These are phyloP conservation scores for Paraconiothyrium sp. DNA, from an alignment of 2,329 filamentous ascomycete species.

Conservation along the genomic window DNA sequence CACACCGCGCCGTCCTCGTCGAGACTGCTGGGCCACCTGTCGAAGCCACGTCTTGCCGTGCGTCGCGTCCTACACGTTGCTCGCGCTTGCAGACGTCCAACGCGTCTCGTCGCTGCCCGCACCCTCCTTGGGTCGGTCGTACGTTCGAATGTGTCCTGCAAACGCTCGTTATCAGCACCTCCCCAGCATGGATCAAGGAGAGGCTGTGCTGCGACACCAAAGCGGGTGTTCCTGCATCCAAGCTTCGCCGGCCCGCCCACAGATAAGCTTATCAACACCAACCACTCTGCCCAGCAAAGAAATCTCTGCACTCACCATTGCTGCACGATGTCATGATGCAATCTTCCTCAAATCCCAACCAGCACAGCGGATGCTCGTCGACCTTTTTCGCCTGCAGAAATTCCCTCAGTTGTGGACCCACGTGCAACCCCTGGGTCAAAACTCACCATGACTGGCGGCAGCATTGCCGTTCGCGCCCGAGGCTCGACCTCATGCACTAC, in stretches of 20 bases:
- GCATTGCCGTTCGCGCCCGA: constrained; percentile 81
- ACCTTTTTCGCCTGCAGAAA: constrained; percentile 75
- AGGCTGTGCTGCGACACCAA: constrained; percentile 18
- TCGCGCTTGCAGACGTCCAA: constrained; percentile 34
- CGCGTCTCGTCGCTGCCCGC: constrained; percentile 46
- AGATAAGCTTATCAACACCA: constrained; percentile 36
- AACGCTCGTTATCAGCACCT: constrained; percentile 28
- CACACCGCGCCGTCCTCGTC: too few species aligned
- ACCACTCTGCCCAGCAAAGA: constrained; percentile 16
- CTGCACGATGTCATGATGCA: constrained; percentile 93
- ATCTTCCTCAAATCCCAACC: constrained; percentile 93
- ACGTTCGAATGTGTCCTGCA: constrained; percentile 77
- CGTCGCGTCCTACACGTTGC: constrained; percentile 6
- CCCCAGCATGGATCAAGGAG: constrained; percentile 3
- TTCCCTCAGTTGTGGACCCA: constrained; percentile 18
- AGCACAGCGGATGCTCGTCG: constrained; percentile 86
- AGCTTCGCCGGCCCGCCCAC: constrained; percentile 22
- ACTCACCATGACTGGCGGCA: constrained; percentile 88
- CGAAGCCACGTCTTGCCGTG: neutral
- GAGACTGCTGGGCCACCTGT: neutral
- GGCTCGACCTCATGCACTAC: constrained; percentile 84
- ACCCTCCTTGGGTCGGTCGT: constrained; percentile 70
- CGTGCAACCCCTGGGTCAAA: constrained; percentile 15
- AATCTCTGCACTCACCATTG: constrained; percentile 71
- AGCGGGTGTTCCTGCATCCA: constrained; percentile 40